Conservation (phyloP, 2,329 filamentous ascomycete genomes). For the Cladosporium sp. region DNA sequence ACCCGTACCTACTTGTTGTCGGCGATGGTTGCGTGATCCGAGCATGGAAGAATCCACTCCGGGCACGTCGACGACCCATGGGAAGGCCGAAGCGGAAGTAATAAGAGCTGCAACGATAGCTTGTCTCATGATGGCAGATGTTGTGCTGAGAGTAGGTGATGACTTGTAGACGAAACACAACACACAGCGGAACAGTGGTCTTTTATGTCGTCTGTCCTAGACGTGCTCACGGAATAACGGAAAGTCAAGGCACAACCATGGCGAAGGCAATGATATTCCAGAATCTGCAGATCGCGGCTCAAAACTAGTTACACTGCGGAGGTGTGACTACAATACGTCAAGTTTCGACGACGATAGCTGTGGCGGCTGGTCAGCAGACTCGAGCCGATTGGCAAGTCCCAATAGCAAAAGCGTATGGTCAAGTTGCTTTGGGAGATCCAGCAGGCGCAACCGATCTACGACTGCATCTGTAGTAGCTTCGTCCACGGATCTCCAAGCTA, state of each 20-base stretch:
- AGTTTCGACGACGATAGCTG: neutral
- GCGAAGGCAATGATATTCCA: neutral
- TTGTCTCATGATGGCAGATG: slow-evolving; percentile 28
- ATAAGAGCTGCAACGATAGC: slow-evolving; percentile 28
- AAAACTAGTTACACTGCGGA: neutral
- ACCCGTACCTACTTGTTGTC: slow-evolving; percentile 36
- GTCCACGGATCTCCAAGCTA: neutral
- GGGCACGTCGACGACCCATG: slow-evolving; percentile 39
- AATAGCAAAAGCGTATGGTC: neutral
- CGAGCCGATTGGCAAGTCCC: neutral
- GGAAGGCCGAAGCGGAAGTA: slow-evolving; percentile 38
- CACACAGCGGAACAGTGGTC: neutral
- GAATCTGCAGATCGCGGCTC: neutral
- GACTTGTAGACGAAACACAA: neutral
- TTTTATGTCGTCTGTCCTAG: slow-evolving; percentile 1
- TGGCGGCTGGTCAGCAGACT: slow-evolving; percentile 1
- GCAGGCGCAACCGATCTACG: neutral
- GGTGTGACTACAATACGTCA: neutral
- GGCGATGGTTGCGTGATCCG: slow-evolving; percentile 20
- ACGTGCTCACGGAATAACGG: neutral
- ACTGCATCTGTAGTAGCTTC: neutral
- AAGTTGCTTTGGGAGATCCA: neutral
- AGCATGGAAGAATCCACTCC: slow-evolving; percentile 41
- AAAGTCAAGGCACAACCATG: neutral
- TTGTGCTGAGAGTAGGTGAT: neutral